Conservation (phyloP, 2,329 filamentous ascomycete species). For the Madurella fahalii region DNA sequence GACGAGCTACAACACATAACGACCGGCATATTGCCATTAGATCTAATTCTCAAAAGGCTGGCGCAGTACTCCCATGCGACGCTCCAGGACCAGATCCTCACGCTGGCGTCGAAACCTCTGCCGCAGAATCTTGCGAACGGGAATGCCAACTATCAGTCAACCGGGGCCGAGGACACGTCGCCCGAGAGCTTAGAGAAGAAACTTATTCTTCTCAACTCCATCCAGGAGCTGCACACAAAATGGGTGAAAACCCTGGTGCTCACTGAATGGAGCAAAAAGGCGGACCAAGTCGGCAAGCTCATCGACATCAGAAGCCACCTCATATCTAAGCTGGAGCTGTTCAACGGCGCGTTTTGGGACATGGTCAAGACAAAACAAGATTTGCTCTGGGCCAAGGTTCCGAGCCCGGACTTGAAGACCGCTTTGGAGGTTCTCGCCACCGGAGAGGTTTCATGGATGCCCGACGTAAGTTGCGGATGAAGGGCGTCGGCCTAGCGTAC, state of each 20-base stretch:
- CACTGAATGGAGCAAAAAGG: constrained; percentile 81
- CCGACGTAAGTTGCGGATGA: constrained; percentile 56
- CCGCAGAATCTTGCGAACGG: constrained; percentile 51
- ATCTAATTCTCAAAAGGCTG: constrained; percentile 69
- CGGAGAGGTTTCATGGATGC: constrained; percentile 72
- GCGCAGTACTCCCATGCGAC: constrained; percentile 80
- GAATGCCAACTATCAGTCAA: constrained; percentile 38
- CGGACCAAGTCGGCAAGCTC: constrained; percentile 74
- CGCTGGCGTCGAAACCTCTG: constrained; percentile 65
- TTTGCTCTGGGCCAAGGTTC: constrained; percentile 68
- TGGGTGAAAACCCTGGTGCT: constrained; percentile 93
- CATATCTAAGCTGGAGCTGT: constrained; percentile 57
- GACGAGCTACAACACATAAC: constrained; percentile 68
- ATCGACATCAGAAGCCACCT: constrained; percentile 83
- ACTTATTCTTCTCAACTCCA: constrained; percentile 67
- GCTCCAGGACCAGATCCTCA: constrained; percentile 64
- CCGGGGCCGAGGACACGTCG: constrained; percentile 52
- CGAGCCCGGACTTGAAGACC: constrained; percentile 86
- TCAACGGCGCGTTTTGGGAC: constrained; percentile 55
- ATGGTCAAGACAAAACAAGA: constrained; percentile 70
- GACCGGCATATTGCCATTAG: constrained; percentile 70
- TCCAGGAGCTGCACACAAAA: constrained; percentile 73
- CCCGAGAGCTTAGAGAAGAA: constrained; percentile 73
- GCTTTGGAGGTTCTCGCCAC: constrained; percentile 80
- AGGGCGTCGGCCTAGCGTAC: neutral